These are phyloP conservation scores for Plicaturopsis crispa DNA, from an alignment of 768 basidiomycete genomes.

Conservation along the genomic window DNA sequence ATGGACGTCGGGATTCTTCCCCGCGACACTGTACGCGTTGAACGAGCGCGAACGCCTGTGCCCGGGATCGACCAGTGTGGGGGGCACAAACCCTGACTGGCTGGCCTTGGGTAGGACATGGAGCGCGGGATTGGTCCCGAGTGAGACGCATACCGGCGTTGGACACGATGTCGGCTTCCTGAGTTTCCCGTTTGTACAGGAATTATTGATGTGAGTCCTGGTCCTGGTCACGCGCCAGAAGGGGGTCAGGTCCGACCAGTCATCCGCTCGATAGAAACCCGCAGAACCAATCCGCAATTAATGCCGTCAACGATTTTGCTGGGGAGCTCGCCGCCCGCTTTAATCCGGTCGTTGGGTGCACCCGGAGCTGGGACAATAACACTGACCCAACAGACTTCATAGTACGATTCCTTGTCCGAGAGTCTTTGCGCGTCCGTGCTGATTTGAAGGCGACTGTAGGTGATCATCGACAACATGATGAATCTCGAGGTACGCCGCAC, in stretches of 20 bases:
- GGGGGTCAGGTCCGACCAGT: not conserved
- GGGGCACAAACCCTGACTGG: constrained; percentile 45
- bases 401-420: constrained; percentile 21
- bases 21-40: constrained; percentile 50
- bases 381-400: constrained; percentile 52
- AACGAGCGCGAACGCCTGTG: constrained; percentile 47
- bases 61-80: constrained; percentile 24
- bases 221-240: not conserved
- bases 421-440: not conserved
- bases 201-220: constrained; percentile 44
- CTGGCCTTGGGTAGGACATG: constrained; percentile 42
- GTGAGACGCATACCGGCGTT: constrained; percentile 37
- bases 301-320: constrained; percentile 52
- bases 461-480: constrained; percentile 81
- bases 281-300: constrained; percentile 44
- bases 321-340: constrained; percentile 49
- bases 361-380: constrained; percentile 56
- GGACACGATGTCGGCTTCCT: constrained; percentile 70
- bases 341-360: constrained; percentile 54
- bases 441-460: constrained; percentile 22
- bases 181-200: constrained; percentile 61
- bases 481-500: constrained; percentile 42
- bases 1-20: constrained; percentile 69
- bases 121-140: constrained; percentile 42
- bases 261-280: constrained; percentile 38